Evolutionary conservation across 192 early-diverging fungal genomes (phyloP), one percentile per base, ranked within the genome.

Genomic region (Glomus cerebriforme): DNA sequence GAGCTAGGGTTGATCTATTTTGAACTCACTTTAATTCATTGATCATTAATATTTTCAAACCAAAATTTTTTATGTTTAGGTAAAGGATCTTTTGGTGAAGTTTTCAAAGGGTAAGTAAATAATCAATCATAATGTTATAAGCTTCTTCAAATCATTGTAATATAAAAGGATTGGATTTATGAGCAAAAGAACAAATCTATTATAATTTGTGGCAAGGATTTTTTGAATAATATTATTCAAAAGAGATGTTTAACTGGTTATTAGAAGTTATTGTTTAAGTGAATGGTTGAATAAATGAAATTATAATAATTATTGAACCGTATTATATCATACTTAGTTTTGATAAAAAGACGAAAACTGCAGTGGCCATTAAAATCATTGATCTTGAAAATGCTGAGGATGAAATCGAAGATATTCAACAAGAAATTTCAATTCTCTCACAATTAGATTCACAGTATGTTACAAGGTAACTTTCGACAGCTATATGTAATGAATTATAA

Each of bases 341-440:
- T 66, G 90, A 94, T 73, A 90, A 86, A 65, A 76, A 82, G 37
- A 92, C 90, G 26, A 90, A 89, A 59, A 86, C 86, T 76, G 87
- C 89, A 1, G 96, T 99, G 15, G 98, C 98, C 7, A 98, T 99
- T 79, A 99, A 99, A 83, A 94, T 98, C 60, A 97, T 99, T 81
- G 95, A 99, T 83, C 85, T 99, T 26, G 97, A 98, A 84, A 94
- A 90, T 80, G 94, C 95, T 29, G 97, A 99, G 83, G 97, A 98
- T 81, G 96, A 98, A 81, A 98, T 98, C 77, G 97, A 98, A 80
- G 98, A 99, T 88, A 98, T 99, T 82, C 97, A 97, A 83, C 94
- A 95, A 80, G 98, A 99, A 80, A 98, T 98, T 83, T 91, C 89
- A 68, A 97, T 99, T 70, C 86, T 99, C 34, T 96, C 96, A 60